Evolutionary conservation across 257 asterid species (phyloP).

Genomic region (Galeopsis tetrahit): DNA sequence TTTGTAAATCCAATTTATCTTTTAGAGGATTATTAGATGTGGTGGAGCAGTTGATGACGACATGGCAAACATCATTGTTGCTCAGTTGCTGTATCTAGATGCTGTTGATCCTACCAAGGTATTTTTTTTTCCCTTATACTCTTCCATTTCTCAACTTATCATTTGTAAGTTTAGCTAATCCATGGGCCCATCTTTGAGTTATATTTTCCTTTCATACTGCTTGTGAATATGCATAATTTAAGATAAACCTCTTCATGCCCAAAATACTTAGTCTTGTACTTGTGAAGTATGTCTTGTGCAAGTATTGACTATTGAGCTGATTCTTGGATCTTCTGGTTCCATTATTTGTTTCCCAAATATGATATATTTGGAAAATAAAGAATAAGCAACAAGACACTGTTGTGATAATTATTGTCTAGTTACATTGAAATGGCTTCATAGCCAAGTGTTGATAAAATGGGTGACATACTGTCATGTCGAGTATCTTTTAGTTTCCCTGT

Average conservation of each 20-base stretch:
- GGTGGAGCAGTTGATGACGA: constrained; percentile 99
- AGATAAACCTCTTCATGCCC: constrained; percentile 14
- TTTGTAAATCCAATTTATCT: constrained; percentile 10
- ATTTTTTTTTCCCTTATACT: neutral
- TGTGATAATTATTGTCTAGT: neutral
- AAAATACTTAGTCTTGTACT: neutral
- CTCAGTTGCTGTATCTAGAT: constrained; percentile 96
- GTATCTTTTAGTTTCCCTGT: constrained; percentile 13
- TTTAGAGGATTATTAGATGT: constrained; percentile 91
- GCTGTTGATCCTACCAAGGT: constrained; percentile 92
- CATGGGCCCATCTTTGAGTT: neutral
- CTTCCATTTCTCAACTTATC: neutral
- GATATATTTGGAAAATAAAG: constrained; percentile 15
- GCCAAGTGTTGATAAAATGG: neutral
- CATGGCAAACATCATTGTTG: constrained; percentile 93
- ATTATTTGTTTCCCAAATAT: neutral
- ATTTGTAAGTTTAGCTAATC: neutral
- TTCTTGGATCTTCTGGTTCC: constrained; percentile 10
- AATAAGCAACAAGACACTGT: neutral
- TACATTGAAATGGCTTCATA: neutral
- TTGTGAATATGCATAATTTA: constrained; percentile 2
- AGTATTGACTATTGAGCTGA: neutral
- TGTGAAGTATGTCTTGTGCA: constrained; percentile 15
- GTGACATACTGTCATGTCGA: neutral
- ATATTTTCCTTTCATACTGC: neutral